Conservation (phyloP, 371 early-diverging fungal genomes). For the Haplosporangium sp. region DNA sequence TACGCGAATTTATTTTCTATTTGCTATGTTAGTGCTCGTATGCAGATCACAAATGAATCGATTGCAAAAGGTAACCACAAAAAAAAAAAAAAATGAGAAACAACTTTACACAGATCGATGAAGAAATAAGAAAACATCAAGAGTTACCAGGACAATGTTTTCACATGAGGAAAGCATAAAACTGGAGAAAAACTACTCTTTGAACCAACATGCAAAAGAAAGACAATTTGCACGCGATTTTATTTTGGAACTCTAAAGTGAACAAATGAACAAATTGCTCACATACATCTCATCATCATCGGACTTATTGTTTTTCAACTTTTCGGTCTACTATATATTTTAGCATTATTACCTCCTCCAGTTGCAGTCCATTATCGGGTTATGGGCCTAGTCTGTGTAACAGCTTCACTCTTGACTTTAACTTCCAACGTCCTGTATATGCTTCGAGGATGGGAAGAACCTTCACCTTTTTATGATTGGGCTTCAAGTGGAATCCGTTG, state of each 20-base stretch:
- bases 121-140: background rate
- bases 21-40: conserved; percentile 27
- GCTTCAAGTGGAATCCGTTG: conserved; percentile 45
- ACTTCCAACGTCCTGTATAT: conserved; percentile 52
- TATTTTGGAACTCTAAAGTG: conserved; percentile 14
- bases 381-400: conserved; percentile 47
- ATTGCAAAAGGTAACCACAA: conserved; percentile 48
- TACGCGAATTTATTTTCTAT: background rate
- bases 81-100: background rate
- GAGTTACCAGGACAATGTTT: too few relatives aligned
- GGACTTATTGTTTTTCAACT: too few relatives aligned
- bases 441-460: conserved; percentile 55
- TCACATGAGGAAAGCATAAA: too few relatives aligned
- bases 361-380: conserved; percentile 39
- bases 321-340: too few relatives aligned
- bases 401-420: conserved; percentile 38
- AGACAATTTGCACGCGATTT: background rate
- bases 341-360: conserved; percentile 48
- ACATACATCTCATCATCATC: background rate
- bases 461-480: conserved; percentile 49
- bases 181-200: too few relatives aligned
- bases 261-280: background rate
- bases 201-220: too few relatives aligned
- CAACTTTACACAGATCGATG: background rate
- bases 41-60: conserved; percentile 51